Percentiles rank a stretch among this genome's conserved stretches.
Evolutionary conservation across 2,329 filamentous ascomycete genomes (phyloP).

Genomic region (Claviceps spartinae): DNA sequence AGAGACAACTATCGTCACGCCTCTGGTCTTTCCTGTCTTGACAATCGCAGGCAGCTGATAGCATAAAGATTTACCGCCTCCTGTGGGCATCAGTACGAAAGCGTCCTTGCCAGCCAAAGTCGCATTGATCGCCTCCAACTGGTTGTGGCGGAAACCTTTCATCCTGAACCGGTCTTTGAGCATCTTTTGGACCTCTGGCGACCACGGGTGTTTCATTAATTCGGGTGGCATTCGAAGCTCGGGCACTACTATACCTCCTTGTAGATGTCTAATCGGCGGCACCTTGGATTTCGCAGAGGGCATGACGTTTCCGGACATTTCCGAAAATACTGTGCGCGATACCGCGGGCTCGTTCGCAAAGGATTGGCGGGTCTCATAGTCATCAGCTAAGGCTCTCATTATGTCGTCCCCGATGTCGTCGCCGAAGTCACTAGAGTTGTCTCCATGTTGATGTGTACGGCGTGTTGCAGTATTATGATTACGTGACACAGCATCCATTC

Average conservation of each 20-base stretch:
- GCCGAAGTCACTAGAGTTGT: conserved; percentile 33
- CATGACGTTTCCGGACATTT: conserved; percentile 34
- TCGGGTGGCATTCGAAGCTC: conserved; percentile 31
- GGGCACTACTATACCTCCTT: conserved; percentile 12
- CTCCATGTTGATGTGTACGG: conserved; percentile 12
- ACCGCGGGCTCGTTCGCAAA: conserved; percentile 10
- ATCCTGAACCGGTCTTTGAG: conserved; percentile 75
- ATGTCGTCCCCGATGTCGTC: conserved; percentile 32
- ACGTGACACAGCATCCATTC: background rate
- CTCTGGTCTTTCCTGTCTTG: conserved; percentile 63
- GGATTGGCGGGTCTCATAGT: conserved; percentile 31
- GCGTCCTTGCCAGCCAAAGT: conserved; percentile 78
- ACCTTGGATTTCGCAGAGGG: conserved; percentile 19
- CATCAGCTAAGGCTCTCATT: conserved; percentile 33
- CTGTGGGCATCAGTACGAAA: conserved; percentile 95
- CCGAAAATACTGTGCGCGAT: conserved; percentile 27
- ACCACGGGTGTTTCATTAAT: conserved; percentile 64
- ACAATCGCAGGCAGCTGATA: conserved; percentile 90
- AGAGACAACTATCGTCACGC: conserved; percentile 89
- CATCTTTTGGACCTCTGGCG: conserved; percentile 66
- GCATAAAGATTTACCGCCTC: conserved; percentile 90
- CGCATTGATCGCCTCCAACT: conserved; percentile 90
- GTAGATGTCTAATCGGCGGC: conserved; percentile 16
- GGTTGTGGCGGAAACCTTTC: conserved; percentile 76
- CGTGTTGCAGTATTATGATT: background rate